Evolutionary conservation across 2,329 filamentous ascomycete species (phyloP), one percentile per base, ranked within the genome.

Genomic region (Grosmannia huntii): DNA sequence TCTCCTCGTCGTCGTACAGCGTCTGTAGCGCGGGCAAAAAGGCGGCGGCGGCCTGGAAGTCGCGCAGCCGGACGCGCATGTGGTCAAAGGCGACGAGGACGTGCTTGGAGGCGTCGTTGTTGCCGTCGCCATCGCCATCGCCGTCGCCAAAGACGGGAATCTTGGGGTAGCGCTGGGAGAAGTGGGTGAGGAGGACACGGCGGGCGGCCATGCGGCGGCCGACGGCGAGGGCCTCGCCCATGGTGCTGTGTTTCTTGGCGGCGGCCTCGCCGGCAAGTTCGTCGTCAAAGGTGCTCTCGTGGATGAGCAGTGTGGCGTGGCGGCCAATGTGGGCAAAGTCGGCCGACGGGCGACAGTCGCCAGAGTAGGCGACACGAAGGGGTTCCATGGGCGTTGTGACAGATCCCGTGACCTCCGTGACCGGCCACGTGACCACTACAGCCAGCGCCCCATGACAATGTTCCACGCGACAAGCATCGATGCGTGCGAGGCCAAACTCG

Each of bases 201-300:
- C 85, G 82, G 0, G 91, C 94, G 31, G 80, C 72, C 94, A 99
- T 99, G 52, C 76, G 73, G 14, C 80, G 77, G 1, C 86, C 92
- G 3, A 97, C 80, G 51, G 76, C 78, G 4, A 99, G 79, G 1
- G 94, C 94, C 73, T 99, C 94, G 16, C 81, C 81, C 61, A 90
- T 89, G 10, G 94, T 99, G 46, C 82, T 89, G 74, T 99, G 94
- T 67, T 87, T 90, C 81, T 99, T 99, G 56, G 86, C 88, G 31
- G 79, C 68, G 4, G 94, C 94, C 66, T 96, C 91, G 19, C 79
- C 81, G 46, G 71, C 66, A 65, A 96, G 81, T 65, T 94, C 89
- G 68, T 96, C 89, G 64, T 94, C 89, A 68, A 99, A 97, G 0
- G 94, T 99, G 62, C 90, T 91, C 77, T 99, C 94, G 74, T 99